phyloP scores from a whole-genome alignment of 352 stramenopile genomes.

The Pilasporangium apinafurcum region DNA sequence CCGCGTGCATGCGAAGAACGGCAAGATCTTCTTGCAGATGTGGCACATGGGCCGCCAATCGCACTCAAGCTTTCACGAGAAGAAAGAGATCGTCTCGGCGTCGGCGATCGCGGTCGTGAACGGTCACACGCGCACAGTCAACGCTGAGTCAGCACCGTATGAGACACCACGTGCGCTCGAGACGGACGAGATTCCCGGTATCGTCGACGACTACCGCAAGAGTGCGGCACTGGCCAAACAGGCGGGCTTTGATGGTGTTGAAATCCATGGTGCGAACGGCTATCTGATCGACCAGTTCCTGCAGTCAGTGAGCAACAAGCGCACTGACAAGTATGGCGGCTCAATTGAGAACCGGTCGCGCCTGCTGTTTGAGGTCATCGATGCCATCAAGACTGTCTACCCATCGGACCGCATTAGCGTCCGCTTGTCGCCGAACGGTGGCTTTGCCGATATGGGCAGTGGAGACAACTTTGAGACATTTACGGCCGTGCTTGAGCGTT shows the following conservation, averaged over 20 bases:
- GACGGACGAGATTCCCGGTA: conserved; percentile 18
- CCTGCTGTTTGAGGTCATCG: conserved; percentile 58
- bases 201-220: conserved; percentile 76
- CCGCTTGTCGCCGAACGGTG: conserved; percentile 17
- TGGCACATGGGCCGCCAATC: conserved; percentile 57
- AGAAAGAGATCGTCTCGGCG: conserved; percentile 6
- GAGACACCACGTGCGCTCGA: conserved; percentile 12
- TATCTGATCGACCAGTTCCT: conserved; percentile 83
- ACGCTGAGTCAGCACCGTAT: conserved; percentile 11
- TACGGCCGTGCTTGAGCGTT: conserved; percentile 21
- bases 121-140: conserved; percentile 16
- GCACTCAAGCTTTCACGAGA: conserved; percentile 27
- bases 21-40: conserved; percentile 59
- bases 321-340: conserved; percentile 79
- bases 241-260: conserved; percentile 84
- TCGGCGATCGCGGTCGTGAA: conserved; percentile 10
- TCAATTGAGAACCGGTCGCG: conserved; percentile 71
- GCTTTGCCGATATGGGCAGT: conserved; percentile 21
- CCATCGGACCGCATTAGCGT: conserved; percentile 19
- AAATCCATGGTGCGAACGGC: conserved; percentile 82
- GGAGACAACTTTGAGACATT: conserved; percentile 28
- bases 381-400: conserved; percentile 30
- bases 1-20: conserved; percentile 51
- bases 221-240: conserved; percentile 55
- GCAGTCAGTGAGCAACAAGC: conserved; percentile 46